Evolutionary conservation across 2,329 filamentous ascomycete genomes (phyloP).

Genomic region (Phaeosphaeriaceae sp.): DNA sequence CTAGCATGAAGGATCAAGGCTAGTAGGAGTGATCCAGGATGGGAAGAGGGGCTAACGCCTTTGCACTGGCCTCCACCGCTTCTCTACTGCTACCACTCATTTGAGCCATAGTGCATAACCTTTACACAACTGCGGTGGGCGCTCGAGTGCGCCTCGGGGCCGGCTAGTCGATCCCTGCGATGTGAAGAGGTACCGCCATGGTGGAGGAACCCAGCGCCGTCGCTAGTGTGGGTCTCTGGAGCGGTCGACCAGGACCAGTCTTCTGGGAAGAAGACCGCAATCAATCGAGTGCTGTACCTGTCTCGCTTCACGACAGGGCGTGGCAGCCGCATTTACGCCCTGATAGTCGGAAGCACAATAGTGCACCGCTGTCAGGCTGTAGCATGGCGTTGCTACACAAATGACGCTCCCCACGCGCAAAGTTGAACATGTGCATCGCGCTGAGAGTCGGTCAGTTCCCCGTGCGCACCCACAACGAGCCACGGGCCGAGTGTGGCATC

Average conservation of each 20-base stretch:
- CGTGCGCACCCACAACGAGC: not conserved
- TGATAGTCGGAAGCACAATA: not conserved
- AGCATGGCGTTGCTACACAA: not conserved
- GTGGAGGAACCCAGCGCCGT: slow-evolving; percentile 36
- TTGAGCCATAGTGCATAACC: slow-evolving; percentile 42
- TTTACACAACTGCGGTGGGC: slow-evolving; percentile 44
- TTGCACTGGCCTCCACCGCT: slow-evolving; percentile 35
- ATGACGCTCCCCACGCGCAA: not conserved
- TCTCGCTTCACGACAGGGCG: not conserved
- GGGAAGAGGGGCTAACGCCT: slow-evolving; percentile 31
- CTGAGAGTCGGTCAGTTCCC: not conserved
- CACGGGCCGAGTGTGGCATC: not conserved
- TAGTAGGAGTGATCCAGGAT: slow-evolving; percentile 24
- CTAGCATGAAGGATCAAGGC: slow-evolving; percentile 23
- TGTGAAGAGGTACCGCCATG: slow-evolving; percentile 32
- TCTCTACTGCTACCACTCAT: slow-evolving; percentile 28
- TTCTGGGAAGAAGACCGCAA: slow-evolving; percentile 30
- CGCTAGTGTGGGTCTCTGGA: slow-evolving; percentile 34
- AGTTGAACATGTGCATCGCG: not conserved
- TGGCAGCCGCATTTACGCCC: slow-evolving; percentile 1
- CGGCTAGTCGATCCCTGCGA: slow-evolving; percentile 36
- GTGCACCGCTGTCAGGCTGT: not conserved
- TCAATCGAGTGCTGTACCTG: slow-evolving; percentile 18
- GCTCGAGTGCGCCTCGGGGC: slow-evolving; percentile 44
- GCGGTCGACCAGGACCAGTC: slow-evolving; percentile 31